Evolutionary conservation across 164 flowering plant species (phyloP).

Genomic region (Nymphaea colorata): DNA sequence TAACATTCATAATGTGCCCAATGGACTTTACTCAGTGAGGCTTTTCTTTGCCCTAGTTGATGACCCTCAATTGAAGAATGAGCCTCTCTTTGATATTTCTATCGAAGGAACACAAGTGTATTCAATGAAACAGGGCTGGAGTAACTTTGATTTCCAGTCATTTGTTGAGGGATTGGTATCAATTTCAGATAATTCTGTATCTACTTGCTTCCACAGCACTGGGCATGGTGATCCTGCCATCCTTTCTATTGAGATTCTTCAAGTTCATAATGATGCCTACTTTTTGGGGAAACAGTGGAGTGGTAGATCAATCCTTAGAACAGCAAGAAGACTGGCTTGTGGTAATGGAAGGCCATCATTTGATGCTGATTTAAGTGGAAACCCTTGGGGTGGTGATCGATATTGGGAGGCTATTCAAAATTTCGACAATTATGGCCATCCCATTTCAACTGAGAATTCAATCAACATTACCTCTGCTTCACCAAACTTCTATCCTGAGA

Average conservation of each 20-base stretch:
- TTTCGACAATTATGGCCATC: constrained; percentile 45
- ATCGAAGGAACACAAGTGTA: constrained; percentile 70
- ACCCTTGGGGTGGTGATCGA: constrained; percentile 92
- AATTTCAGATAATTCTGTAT: constrained; percentile 56
- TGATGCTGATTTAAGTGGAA: constrained; percentile 64
- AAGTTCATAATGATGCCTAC: constrained; percentile 68
- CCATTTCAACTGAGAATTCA: constrained; percentile 24
- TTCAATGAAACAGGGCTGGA: constrained; percentile 82
- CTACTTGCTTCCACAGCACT: constrained; percentile 89
- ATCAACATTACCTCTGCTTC: constrained; percentile 44
- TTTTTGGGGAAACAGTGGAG: constrained; percentile 49
- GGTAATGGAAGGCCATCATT: constrained; percentile 47
- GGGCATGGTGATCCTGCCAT: constrained; percentile 98
- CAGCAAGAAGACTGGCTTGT: constrained; percentile 54
- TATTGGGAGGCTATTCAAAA: constrained; percentile 52
- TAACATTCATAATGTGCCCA: constrained; percentile 52
- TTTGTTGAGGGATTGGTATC: constrained; percentile 71
- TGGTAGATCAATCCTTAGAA: constrained; percentile 53
- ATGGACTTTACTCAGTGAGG: constrained; percentile 69
- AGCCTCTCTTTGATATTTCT: constrained; percentile 86
- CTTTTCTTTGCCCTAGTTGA: constrained; percentile 62
- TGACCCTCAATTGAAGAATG: constrained; percentile 41
- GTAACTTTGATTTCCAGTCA: constrained; percentile 43
- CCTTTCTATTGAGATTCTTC: constrained; percentile 82
- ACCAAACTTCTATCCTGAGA: constrained; percentile 85